Conservation (phyloP, 495 filamentous ascomycete genomes). For the Hypoxylon lienhwacheense region DNA sequence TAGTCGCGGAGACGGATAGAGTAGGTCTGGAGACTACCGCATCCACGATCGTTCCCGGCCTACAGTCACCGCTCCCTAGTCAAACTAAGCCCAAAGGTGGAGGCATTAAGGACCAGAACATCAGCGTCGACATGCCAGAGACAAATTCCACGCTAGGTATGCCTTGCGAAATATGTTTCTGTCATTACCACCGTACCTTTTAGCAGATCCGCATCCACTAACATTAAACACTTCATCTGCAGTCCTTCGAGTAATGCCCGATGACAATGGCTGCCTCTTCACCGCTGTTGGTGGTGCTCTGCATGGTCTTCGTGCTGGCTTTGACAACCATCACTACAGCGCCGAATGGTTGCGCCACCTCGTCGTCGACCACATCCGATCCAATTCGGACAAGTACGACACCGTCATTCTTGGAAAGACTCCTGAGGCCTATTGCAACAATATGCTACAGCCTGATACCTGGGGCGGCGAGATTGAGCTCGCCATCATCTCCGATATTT, state of each 20-base stretch:
- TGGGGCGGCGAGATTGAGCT: constrained; percentile 97
- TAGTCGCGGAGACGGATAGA: background rate
- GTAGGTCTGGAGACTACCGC: too few species aligned
- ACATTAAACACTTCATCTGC: background rate
- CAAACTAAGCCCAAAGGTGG: background rate
- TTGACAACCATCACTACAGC: constrained; percentile 67
- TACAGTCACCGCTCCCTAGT: background rate
- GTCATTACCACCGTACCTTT: constrained; percentile 17
- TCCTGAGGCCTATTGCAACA: constrained; percentile 77
- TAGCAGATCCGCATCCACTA: background rate
- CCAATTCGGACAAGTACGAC: constrained; percentile 68
- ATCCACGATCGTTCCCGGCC: too few species aligned
- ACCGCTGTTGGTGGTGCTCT: constrained; percentile 82
- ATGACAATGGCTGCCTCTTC: constrained; percentile 96
- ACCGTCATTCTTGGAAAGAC: constrained; percentile 74
- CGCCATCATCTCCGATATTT: constrained; percentile 79
- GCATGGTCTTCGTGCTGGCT: constrained; percentile 34
- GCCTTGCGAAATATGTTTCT: constrained; percentile 13
- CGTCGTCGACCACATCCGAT: constrained; percentile 77
- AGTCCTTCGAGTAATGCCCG: constrained; percentile 93
- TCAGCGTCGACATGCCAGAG: constrained; percentile 31
- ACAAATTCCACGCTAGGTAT: constrained; percentile 25
- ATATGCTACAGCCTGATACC: constrained; percentile 76
- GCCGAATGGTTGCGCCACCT: constrained; percentile 69
- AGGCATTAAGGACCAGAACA: constrained; percentile 29